Conservation (phyloP, 352 stramenopile genomes). For the Phytophthora sp. region DNA sequence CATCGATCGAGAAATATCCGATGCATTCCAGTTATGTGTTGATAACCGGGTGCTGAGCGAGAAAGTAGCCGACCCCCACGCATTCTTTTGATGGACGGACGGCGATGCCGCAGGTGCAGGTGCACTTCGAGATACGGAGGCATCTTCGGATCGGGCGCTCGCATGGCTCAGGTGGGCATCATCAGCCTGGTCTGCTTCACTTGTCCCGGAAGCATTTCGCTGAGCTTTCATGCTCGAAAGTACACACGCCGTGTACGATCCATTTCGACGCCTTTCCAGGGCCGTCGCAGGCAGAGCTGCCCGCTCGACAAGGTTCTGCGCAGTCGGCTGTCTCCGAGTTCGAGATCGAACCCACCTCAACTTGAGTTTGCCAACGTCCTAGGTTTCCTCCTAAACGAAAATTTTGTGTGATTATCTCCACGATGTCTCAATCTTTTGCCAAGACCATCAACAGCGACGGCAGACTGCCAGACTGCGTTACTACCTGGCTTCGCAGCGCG, state of each 20-base stretch:
- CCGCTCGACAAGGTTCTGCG: background rate
- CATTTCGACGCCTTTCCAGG: conserved; percentile 23
- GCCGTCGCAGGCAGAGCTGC: background rate
- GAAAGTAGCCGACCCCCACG: no score
- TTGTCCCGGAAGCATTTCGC: background rate
- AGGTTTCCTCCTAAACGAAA: no score
- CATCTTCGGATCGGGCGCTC: conserved; percentile 24
- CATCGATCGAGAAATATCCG: conserved; percentile 5
- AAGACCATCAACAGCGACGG: conserved; percentile 4
- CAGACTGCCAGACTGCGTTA: conserved; percentile 1
- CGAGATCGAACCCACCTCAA: background rate
- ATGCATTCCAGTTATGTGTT: background rate
- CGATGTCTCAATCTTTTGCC: conserved; percentile 20
- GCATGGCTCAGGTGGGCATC: conserved; percentile 17
- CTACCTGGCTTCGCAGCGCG: conserved; percentile 11
- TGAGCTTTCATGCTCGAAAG: no score
- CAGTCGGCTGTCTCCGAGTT: conserved; percentile 9
- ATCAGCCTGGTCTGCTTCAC: conserved; percentile 16
- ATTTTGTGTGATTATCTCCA: no score
- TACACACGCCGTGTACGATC: conserved; percentile 11
- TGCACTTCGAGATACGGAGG: conserved; percentile 21
- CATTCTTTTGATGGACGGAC: conserved; percentile 1
- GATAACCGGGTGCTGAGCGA: background rate
- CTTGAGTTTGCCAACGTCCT: no score
- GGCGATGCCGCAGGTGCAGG: background rate